Conservation (phyloP, 2,329 filamentous ascomycete genomes). For the Amauroascus niger region DNA sequence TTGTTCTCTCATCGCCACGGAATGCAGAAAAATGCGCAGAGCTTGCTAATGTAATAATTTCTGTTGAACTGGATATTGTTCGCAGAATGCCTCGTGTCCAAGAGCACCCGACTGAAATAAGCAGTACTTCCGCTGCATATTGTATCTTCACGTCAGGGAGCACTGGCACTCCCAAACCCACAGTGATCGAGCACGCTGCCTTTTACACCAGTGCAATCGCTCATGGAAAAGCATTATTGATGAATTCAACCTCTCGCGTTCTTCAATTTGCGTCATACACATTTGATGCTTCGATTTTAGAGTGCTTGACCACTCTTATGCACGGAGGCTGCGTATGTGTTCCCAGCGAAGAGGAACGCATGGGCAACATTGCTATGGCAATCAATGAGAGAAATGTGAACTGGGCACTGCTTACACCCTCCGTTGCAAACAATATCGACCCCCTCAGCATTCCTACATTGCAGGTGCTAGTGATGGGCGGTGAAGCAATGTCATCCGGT, state of each 20-base stretch:
- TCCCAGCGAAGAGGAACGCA: conserved; percentile 31
- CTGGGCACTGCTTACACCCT: conserved; percentile 5
- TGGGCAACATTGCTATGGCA: conserved; percentile 35
- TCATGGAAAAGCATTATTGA: background rate
- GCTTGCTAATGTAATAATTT: background rate
- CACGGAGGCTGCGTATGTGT: conserved; percentile 37
- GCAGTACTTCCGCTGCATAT: background rate
- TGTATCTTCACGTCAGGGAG: background rate
- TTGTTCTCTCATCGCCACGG: background rate
- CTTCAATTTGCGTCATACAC: conserved; percentile 4
- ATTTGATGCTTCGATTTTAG: conserved; percentile 82
- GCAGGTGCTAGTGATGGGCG: conserved; percentile 27
- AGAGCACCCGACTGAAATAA: conserved; percentile 39
- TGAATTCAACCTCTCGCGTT: background rate
- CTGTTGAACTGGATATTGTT: background rate
- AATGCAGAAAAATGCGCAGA: background rate
- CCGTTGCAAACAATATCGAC: conserved; percentile 28
- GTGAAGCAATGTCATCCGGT: conserved; percentile 11
- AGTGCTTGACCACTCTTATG: conserved; percentile 52
- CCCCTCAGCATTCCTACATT: conserved; percentile 36
- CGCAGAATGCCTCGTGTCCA: conserved; percentile 23
- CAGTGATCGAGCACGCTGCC: conserved; percentile 2
- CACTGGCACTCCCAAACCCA: conserved; percentile 4
- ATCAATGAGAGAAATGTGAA: background rate
- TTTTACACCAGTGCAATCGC: background rate